Evolutionary conservation across 148 eudicot genomes (phyloP), one percentile per base, ranked within the genome.

Genomic region (Persicaria maculosa): DNA sequence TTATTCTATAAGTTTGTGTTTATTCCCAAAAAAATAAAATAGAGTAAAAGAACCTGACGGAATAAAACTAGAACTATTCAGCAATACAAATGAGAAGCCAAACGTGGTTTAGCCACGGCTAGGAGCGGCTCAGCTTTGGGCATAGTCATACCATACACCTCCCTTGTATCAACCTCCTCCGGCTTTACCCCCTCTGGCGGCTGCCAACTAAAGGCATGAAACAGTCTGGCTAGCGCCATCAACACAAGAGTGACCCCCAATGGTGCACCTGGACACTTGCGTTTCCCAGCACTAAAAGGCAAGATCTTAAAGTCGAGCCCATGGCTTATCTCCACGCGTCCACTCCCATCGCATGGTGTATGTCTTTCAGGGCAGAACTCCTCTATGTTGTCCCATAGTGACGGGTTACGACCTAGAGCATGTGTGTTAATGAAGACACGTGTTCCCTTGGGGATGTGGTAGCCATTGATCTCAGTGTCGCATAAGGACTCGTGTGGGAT

Each of bases 81-180:
- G 5, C 45, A 76, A 67, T 90, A 93, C 88, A 93, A 67, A 55
- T 88, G 87, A 40, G 76, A 36, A 1, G 87, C 78, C 78, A 93
- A 81, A 16, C 97, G 87, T 9, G 96, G 96, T 74, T 72, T 90
- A 46, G 97, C 97, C 82, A 86, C 25, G 44, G 93, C 96, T 78
- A 86, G 43, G 59, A 95, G 80, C 10, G 98, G 91, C 57, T 65
- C 65, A 36, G 97, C 96, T 72, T 86, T 92, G 0, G 98, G 98
- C 98, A 95, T 95, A 2, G 98, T 95, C 98, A 95, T 95, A 12
- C 98, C 98, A 80, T 95, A 95, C 52, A 95, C 97, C 77, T 95
- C 98, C 17, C 9, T 9, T 3, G 91, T 92, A 67, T 95, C 97
- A 20, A 92, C 84, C 50, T 87, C 97, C 71, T 86, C 84, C 0